These are phyloP conservation scores for Colletotrichum sp. DNA, from an alignment of 2,329 filamentous ascomycete species.

Conservation along the genomic window DNA sequence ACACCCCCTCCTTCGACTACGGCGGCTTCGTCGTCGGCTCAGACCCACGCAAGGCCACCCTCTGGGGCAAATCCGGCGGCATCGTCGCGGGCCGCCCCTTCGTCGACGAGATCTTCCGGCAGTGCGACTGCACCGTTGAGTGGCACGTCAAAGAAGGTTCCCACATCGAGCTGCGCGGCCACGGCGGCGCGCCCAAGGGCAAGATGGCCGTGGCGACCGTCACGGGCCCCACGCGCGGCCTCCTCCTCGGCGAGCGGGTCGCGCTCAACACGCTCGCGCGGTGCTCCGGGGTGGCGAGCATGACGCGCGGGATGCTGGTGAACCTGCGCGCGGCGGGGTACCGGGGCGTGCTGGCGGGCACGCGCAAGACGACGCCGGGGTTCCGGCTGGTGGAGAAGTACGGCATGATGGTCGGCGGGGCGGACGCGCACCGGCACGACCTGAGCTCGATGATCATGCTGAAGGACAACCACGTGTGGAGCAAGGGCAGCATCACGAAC, in stretches of 20 bases:
- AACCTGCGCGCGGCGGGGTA: conserved; percentile 73
- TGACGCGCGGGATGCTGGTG: conserved; percentile 58
- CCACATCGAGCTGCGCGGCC: conserved; percentile 59
- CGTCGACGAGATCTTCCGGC: conserved; percentile 90
- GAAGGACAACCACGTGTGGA: conserved; percentile 99
- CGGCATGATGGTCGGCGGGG: conserved; percentile 92
- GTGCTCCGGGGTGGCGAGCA: conserved; percentile 89
- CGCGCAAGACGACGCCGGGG: conserved; percentile 94
- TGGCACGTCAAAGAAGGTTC: conserved; percentile 85
- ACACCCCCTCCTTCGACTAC: conserved; percentile 96
- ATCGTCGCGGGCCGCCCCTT: conserved; percentile 92
- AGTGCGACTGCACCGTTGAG: conserved; percentile 88
- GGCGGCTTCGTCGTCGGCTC: conserved; percentile 95
- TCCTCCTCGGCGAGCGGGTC: conserved; percentile 92
- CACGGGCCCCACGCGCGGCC: conserved; percentile 75
- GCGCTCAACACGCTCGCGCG: conserved; percentile 89
- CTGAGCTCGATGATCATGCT: conserved; percentile 96
- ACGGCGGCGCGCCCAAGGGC: conserved; percentile 43
- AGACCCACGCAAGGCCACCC: conserved; percentile 63
- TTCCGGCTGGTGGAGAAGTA: conserved; percentile 98
- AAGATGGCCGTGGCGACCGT: conserved; percentile 79
- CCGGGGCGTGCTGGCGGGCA: conserved; percentile 85
- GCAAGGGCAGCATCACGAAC: conserved; percentile 81
- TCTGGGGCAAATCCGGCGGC: conserved; percentile 75
- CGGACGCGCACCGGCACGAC: conserved; percentile 91